Conservation (phyloP, 176 grass and related monocot species). For the Alloteropsis semialata region DNA sequence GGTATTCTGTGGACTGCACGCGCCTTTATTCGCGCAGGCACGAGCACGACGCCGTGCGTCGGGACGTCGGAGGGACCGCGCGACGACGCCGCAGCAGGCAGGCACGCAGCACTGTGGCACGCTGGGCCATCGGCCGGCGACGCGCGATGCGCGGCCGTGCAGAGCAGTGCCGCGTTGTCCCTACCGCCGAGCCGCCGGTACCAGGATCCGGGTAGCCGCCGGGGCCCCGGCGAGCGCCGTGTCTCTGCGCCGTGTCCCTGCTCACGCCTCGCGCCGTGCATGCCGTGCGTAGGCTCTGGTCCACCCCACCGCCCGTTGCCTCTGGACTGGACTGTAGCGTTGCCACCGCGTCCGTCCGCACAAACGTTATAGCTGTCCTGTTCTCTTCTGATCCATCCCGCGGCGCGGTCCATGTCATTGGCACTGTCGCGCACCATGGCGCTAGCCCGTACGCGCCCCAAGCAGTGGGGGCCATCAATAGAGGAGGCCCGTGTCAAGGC, state of each 20-base stretch:
- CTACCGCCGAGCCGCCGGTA: neutral
- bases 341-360: neutral
- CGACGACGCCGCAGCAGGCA: neutral
- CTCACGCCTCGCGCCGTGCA: neutral
- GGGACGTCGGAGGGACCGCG: neutral
- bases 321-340: neutral
- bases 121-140: neutral
- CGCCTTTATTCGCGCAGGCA: neutral
- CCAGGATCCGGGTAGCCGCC: neutral
- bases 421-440: neutral
- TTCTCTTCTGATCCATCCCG: neutral
- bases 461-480: neutral
- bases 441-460: neutral
- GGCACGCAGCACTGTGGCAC: neutral
- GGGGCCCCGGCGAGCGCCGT: neutral
- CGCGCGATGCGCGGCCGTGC: neutral
- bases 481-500: constrained; percentile 33
- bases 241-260: neutral
- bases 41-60: neutral
- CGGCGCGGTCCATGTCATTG: neutral
- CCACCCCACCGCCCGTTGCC: constrained; percentile 1
- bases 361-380: neutral
- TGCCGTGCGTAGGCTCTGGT: neutral
- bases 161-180: neutral
- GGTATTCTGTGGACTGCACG: constrained; percentile 26